Evolutionary conservation across 2,329 filamentous ascomycete genomes (phyloP).

Genomic region (Zymoseptoria ardabiliae): DNA sequence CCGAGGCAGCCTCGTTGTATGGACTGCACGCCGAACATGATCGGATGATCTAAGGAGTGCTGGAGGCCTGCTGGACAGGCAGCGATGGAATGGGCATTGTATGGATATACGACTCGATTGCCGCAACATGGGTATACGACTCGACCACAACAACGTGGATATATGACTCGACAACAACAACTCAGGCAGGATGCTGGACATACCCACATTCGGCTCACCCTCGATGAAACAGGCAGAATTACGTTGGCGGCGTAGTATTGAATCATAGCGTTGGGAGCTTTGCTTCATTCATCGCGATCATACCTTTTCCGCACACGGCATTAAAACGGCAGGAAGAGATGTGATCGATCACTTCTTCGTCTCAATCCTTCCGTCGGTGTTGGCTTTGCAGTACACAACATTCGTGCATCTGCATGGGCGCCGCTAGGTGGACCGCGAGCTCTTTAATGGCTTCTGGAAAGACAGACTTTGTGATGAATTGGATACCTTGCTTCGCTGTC

Average conservation of each 20-base stretch:
- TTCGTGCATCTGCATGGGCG: not conserved
- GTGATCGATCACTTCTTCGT: not conserved
- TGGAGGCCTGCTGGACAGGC: not conserved
- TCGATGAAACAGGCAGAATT: not conserved
- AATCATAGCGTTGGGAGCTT: not conserved
- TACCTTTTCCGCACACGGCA: not conserved
- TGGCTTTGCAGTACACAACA: not conserved
- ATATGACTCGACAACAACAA: too few species aligned
- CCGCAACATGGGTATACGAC: too few species aligned
- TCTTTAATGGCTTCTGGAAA: not conserved
- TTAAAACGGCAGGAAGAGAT: not conserved
- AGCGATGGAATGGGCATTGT: not conserved
- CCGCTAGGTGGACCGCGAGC: not conserved
- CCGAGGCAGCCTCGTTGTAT: constrained; percentile 24
- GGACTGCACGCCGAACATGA: constrained; percentile 18
- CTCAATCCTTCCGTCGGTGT: not conserved
- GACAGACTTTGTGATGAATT: not conserved
- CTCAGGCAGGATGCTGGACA: not conserved
- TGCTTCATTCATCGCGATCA: not conserved
- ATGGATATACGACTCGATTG: not conserved
- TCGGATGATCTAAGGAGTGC: not conserved
- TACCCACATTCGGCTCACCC: not conserved
- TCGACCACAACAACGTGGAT: too few species aligned
- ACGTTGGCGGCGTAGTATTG: not conserved
- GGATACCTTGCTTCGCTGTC: not conserved